Conservation (phyloP, 768 basidiomycete species). For the Paxillus ammoniavirescens region DNA sequence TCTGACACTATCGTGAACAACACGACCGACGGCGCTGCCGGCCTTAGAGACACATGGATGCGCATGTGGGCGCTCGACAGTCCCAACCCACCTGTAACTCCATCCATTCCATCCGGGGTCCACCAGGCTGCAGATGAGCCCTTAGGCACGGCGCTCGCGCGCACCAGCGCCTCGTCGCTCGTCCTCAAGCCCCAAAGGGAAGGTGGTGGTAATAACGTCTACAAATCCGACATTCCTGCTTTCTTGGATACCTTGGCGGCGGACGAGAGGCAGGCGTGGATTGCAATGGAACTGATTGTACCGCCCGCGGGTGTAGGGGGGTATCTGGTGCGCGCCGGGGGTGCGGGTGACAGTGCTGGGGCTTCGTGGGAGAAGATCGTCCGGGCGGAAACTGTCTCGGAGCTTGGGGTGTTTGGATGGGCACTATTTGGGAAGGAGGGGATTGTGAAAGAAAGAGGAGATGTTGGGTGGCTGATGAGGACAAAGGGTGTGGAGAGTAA, state of each 20-base stretch:
- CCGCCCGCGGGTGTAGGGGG: conserved; percentile 69
- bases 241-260: conserved; percentile 66
- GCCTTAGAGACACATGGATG: conserved; percentile 78
- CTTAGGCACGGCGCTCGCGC: conserved; percentile 21
- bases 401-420: conserved; percentile 92
- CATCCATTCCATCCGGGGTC: background rate
- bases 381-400: conserved; percentile 74
- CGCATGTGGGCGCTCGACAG: conserved; percentile 78
- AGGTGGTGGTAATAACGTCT: conserved; percentile 96
- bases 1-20: background rate
- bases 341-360: background rate
- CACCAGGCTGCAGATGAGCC: conserved; percentile 11
- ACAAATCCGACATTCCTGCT: conserved; percentile 74
- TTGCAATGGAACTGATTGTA: conserved; percentile 90
- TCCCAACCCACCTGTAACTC: background rate
- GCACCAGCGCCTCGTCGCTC: conserved; percentile 44
- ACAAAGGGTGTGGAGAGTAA: conserved; percentile 91
- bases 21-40: conserved; percentile 32
- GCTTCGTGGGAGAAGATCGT: conserved; percentile 31
- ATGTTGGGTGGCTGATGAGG: conserved; percentile 80
- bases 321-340: conserved; percentile 75
- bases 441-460: conserved; percentile 51
- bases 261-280: conserved; percentile 80
- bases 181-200: conserved; percentile 98
- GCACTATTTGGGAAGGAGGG: conserved; percentile 62